These are phyloP conservation scores for Penicillium sp. DNA, from an alignment of 2,329 filamentous ascomycete genomes.

Conservation along the genomic window DNA sequence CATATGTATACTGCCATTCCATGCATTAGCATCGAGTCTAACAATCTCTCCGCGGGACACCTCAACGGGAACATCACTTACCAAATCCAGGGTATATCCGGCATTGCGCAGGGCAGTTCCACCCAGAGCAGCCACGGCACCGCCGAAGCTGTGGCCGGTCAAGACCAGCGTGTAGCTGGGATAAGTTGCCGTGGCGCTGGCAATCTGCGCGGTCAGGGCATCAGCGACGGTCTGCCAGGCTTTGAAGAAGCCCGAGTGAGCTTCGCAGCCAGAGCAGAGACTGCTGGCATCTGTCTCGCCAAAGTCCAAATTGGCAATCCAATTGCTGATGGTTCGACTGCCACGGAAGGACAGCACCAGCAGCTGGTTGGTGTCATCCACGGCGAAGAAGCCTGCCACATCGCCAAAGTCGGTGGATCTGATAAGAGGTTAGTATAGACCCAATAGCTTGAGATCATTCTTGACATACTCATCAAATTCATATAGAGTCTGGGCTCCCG, in stretches of 20 bases:
- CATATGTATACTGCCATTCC: slow-evolving; percentile 48
- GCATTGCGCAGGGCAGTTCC: slow-evolving; percentile 53
- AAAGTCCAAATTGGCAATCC: slow-evolving; percentile 43
- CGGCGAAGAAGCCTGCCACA: slow-evolving; percentile 55
- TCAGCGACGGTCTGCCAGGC: slow-evolving; percentile 51
- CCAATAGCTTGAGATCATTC: too few relatives aligned
- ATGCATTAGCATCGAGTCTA: slow-evolving; percentile 3
- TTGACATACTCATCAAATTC: slow-evolving; percentile 57
- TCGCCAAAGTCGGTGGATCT: slow-evolving; percentile 44
- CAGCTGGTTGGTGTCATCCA: slow-evolving; percentile 51
- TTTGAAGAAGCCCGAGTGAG: slow-evolving; percentile 55
- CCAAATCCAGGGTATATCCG: slow-evolving; percentile 51
- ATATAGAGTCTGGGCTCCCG: slow-evolving; percentile 52
- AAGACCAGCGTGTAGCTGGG: slow-evolving; percentile 52
- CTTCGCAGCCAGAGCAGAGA: slow-evolving; percentile 54
- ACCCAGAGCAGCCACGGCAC: slow-evolving; percentile 57
- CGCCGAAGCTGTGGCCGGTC: slow-evolving; percentile 60
- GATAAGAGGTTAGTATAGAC: background rate
- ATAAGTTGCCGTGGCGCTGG: slow-evolving; percentile 37
- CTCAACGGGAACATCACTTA: slow-evolving; percentile 33
- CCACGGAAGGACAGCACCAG: slow-evolving; percentile 48
- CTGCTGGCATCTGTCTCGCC: slow-evolving; percentile 37
- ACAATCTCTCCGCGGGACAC: too few relatives aligned
- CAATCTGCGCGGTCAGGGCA: slow-evolving; percentile 47
- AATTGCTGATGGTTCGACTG: slow-evolving; percentile 39